A percentile compares a stretch with the other conserved stretches of the same genome.
Evolutionary conservation across 352 stramenopile genomes (phyloP).

Genomic region (Phytopythium vexans): DNA sequence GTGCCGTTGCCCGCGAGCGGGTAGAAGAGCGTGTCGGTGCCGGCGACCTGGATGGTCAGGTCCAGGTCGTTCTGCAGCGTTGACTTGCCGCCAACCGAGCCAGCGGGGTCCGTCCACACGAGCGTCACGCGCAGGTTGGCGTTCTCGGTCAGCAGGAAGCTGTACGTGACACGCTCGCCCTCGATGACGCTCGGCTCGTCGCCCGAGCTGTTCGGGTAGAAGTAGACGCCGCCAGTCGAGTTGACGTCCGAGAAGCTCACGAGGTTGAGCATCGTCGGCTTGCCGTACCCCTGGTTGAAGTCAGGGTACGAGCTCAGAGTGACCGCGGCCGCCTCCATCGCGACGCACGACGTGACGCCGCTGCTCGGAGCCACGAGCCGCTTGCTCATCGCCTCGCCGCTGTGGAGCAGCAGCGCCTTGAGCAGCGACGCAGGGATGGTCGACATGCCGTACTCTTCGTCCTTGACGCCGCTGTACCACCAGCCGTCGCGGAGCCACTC

Average conservation of each 20-base stretch:
- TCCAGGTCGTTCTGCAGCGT: constrained; percentile 74
- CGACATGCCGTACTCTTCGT: constrained; percentile 49
- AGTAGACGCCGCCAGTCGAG: constrained; percentile 32
- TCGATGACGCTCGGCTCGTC: constrained; percentile 56
- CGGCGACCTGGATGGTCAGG: constrained; percentile 48
- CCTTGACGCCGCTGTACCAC: constrained; percentile 65
- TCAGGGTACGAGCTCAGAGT: constrained; percentile 49
- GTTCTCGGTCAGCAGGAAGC: constrained; percentile 47
- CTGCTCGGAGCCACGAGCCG: constrained; percentile 36
- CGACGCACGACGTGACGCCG: constrained; percentile 52
- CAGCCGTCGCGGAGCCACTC: constrained; percentile 80
- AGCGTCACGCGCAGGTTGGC: constrained; percentile 66
- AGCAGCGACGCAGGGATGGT: constrained; percentile 65
- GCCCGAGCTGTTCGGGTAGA: constrained; percentile 48
- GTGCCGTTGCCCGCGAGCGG: constrained; percentile 55
- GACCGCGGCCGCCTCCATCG: constrained; percentile 28
- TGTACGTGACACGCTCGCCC: constrained; percentile 42
- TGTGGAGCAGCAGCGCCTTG: constrained; percentile 85
- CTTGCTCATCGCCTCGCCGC: constrained; percentile 53
- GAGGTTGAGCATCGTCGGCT: constrained; percentile 60
- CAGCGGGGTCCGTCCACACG: constrained; percentile 69
- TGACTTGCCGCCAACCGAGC: constrained; percentile 41
- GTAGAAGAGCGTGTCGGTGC: constrained; percentile 52
- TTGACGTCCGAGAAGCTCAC: constrained; percentile 34
- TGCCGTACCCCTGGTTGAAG: constrained; percentile 75